Base-by-base conservation (phyloP, 192 early-diverging fungal species). In the Kappamyces sp. region DNA sequence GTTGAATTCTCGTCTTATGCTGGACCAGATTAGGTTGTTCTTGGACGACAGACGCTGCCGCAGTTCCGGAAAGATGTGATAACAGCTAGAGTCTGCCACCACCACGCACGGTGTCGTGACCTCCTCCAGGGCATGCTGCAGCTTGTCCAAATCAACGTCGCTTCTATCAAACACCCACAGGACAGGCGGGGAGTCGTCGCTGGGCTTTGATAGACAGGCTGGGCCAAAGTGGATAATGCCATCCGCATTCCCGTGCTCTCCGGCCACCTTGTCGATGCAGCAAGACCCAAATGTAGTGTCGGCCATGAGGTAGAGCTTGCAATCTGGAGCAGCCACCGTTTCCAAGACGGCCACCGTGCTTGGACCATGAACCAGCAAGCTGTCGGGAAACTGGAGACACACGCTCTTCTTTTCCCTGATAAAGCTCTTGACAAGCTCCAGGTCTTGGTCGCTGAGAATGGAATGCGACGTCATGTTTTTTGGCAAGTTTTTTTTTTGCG, bases 211-310 rank as follows among this genome's bases (percentile, higher is more conserved):
- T 40, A 96, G 69, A 62, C 96, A 99, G 4, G 93, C 83, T 22
- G 85, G 85, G 2, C 96, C 96, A 76, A 90, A 99, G 68, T 99
- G 96, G 33, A 99, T 81, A 33, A 99, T 85, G n/a, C 90, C 62
- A 45, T 97, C 89, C 9, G 91, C 84, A 5, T 70, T 49, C 36
- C 84, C 85, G 62, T 99, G 96, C 68, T 92, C 79, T 4, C 93
- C 93, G 22, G 96, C 94, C 1, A 99, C 87, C 61, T 94, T 91
- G 66, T 99, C 96, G 1, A 96, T 91, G 66, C 96, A 99, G 68
- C 96, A 99, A 68, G 90, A 90, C 55, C 96, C 96, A 63, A 91
- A 95, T 11, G 94, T 91, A 0, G 96, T 97, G 62, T 99, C 96
- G 12, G 89, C 96, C 34, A 99, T 69, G 30, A 96, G 77, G 66